A percentile compares a stretch with the other conserved stretches of the same genome.
phyloP scores from a whole-genome alignment of 139 green algal genomes.

The Zygnema cylindricum region DNA sequence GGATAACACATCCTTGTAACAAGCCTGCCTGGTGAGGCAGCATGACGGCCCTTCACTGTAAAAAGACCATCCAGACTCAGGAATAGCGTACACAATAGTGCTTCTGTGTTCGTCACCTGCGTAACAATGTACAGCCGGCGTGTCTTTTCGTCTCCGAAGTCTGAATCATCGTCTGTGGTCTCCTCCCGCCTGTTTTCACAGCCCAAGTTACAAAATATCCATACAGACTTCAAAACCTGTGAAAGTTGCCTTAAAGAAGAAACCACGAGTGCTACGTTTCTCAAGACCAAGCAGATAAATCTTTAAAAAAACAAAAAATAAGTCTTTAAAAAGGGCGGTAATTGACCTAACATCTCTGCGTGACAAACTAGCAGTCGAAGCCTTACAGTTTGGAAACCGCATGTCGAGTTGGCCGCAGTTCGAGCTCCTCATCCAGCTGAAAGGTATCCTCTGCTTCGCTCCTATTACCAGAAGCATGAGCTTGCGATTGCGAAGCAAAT shows the following conservation, averaged over 20 bases:
- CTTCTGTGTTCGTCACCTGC: conserved; percentile 42
- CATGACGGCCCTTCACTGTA: no score
- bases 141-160: conserved; percentile 74
- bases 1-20: no score
- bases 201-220: no score
- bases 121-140: conserved; percentile 73
- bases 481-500: conserved; percentile 43
- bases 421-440: conserved; percentile 70
- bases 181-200: conserved; percentile 10
- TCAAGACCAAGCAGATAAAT: no score
- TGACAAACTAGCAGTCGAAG: neutral
- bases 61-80: no score
- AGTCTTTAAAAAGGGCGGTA: no score
- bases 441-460: conserved; percentile 79
- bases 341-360: no score
- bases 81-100: neutral
- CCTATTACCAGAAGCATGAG: conserved; percentile 41
- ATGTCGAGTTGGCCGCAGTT: neutral
- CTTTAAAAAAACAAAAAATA: no score
- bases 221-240: no score
- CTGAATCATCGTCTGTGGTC: conserved; percentile 65
- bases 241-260: no score
- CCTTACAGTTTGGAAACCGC: neutral
- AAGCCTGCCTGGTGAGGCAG: no score
- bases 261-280: no score